Conservation (phyloP, 2,329 filamentous ascomycete genomes). For the Penicillium palitans region DNA sequence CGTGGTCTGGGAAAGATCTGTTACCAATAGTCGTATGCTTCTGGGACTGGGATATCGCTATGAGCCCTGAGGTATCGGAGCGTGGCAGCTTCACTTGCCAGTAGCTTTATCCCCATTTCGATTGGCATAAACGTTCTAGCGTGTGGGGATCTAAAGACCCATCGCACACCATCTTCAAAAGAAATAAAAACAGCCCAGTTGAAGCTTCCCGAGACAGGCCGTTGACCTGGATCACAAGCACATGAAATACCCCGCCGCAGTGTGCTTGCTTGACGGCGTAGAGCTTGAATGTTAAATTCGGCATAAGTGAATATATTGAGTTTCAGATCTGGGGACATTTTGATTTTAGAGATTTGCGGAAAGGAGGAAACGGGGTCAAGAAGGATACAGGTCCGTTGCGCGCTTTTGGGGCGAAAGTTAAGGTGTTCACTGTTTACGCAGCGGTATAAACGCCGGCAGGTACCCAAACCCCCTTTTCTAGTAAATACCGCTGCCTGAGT, state of each 20-base stretch:
- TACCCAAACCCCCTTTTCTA: too few species aligned
- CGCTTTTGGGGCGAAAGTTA: too few species aligned
- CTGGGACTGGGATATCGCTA: conserved; percentile 2
- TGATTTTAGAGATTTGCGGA: not conserved
- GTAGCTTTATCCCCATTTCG: not conserved
- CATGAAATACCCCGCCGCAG: conserved; percentile 1
- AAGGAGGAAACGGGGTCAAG: not conserved
- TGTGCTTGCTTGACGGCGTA: conserved; percentile 1
- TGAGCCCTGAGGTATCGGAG: not conserved
- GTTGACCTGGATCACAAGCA: not conserved
- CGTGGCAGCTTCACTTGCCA: conserved; percentile 2
- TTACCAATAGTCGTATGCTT: conserved; percentile 1
- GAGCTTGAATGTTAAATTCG: conserved; percentile 6
- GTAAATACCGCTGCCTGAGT: too few species aligned
- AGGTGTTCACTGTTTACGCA: too few species aligned
- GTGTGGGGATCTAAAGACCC: not conserved
- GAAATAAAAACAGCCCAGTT: conserved; percentile 3
- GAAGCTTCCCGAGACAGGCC: conserved; percentile 1
- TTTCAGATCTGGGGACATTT: not conserved
- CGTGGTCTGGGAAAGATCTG: not conserved
- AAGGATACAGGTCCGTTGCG: not conserved
- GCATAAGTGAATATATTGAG: not conserved
- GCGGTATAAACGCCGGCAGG: too few species aligned
- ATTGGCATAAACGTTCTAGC: not conserved
- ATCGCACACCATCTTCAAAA: not conserved